Percentiles rank a stretch among this genome's conserved stretches.
Evolutionary conservation across 495 filamentous ascomycete genomes (phyloP).

Genomic region (Aspergillus saccharolyticus): DNA sequence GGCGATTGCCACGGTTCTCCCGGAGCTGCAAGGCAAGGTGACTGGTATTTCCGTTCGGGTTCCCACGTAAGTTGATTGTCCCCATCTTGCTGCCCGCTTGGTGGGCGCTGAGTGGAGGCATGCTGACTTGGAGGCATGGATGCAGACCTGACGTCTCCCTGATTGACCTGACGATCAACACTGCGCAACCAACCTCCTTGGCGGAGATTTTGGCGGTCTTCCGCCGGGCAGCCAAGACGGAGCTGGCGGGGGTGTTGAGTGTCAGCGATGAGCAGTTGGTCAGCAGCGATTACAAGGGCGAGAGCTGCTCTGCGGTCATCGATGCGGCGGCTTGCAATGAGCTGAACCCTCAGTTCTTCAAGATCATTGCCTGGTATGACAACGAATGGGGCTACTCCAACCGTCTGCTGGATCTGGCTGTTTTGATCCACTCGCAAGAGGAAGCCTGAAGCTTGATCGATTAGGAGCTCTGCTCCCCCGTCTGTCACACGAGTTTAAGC

Average conservation of each 20-base stretch:
- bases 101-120: background rate
- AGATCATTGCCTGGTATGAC: constrained; percentile 38
- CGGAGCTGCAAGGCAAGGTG: constrained; percentile 29
- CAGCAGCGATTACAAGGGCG: constrained; percentile 31
- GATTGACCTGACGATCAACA: constrained; percentile 35
- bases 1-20: constrained; percentile 29
- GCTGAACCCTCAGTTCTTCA: constrained; percentile 35
- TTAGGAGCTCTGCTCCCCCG: no score
- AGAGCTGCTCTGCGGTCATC: constrained; percentile 27
- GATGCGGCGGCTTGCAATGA: constrained; percentile 30
- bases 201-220: constrained; percentile 30
- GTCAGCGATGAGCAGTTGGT: constrained; percentile 33
- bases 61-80: constrained; percentile 24
- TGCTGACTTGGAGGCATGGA: background rate
- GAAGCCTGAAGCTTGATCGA: background rate
- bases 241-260: constrained; percentile 26
- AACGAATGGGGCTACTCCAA: constrained; percentile 38
- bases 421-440: background rate
- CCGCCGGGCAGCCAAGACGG: constrained; percentile 25
- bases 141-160: constrained; percentile 33
- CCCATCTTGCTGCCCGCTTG: background rate
- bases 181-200: constrained; percentile 28
- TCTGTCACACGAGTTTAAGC: no score
- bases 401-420: constrained; percentile 30
- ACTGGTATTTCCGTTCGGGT: constrained; percentile 34